Evolutionary conservation across 306 rosid species (phyloP).

Genomic region (Vigna mungo): DNA sequence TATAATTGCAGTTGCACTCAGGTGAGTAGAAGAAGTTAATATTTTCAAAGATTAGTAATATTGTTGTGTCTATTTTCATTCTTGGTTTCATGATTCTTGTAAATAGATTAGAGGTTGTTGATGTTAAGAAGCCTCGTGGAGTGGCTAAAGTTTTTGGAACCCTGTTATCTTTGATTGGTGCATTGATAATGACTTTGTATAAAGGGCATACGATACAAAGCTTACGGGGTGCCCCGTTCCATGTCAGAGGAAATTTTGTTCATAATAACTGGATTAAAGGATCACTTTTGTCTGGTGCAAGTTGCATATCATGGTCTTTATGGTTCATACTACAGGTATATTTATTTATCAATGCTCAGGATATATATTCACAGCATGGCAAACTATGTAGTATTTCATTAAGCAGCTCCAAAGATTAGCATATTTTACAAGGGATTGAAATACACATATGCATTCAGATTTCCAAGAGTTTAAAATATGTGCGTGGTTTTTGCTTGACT

Average conservation of each 20-base stretch:
- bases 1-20: conserved; percentile 46
- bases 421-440: background rate
- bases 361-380: background rate
- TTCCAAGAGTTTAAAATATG: too few relatives aligned
- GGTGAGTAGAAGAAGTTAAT: conserved; percentile 36
- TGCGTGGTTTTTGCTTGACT: conserved; percentile 10
- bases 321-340: conserved; percentile 61
- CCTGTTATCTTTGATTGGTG: conserved; percentile 47
- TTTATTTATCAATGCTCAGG: too few relatives aligned
- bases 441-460: background rate
- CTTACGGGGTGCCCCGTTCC: conserved; percentile 41
- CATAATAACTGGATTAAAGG: conserved; percentile 58
- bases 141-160: conserved; percentile 53
- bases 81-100: background rate
- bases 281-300: conserved; percentile 49
- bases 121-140: conserved; percentile 51
- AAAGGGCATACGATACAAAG: conserved; percentile 50
- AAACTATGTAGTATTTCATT: background rate
- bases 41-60: background rate
- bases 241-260: conserved; percentile 32
- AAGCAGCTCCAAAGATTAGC: background rate
- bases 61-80: background rate
- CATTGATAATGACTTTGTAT: conserved; percentile 45
- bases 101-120: conserved; percentile 51
- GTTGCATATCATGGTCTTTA: conserved; percentile 59